phyloP scores from a whole-genome alignment of 441 rosid species.

The Viola pubescens region DNA sequence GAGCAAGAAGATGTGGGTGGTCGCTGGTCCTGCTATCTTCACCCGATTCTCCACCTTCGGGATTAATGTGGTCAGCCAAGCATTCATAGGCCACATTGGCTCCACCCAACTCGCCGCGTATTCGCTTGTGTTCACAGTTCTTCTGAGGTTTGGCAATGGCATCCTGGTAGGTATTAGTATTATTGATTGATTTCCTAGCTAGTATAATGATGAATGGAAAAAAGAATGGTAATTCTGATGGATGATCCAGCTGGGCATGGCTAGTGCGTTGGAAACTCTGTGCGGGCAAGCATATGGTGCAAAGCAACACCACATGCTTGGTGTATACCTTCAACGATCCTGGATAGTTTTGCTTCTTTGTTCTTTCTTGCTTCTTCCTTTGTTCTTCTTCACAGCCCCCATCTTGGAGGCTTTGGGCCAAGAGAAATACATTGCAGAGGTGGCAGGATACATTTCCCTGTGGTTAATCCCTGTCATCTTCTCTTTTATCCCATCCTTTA shows the following conservation, averaged over 20 bases:
- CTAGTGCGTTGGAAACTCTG: constrained; percentile 69
- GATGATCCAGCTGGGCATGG: constrained; percentile 68
- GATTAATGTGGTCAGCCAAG: constrained; percentile 44
- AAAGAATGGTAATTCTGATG: not conserved
- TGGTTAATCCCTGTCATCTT: constrained; percentile 46
- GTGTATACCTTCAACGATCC: constrained; percentile 70
- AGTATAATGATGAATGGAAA: no score
- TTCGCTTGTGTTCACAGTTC: constrained; percentile 54
- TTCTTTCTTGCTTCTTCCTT: constrained; percentile 42
- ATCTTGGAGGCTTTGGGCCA: constrained; percentile 53
- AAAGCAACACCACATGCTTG: constrained; percentile 67
- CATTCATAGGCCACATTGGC: constrained; percentile 68
- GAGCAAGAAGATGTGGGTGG: constrained; percentile 56
- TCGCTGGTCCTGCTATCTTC: constrained; percentile 74
- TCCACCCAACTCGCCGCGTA: constrained; percentile 59
- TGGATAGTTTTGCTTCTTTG: constrained; percentile 45
- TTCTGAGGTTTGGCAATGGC: constrained; percentile 58
- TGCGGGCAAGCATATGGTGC: constrained; percentile 90
- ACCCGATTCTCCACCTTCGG: constrained; percentile 67
- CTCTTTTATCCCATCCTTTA: constrained; percentile 38
- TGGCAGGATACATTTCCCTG: constrained; percentile 32
- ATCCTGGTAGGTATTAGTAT: constrained; percentile 35
- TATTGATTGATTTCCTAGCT: not conserved
- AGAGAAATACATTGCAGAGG: constrained; percentile 32
- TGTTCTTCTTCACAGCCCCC: constrained; percentile 44